Evolutionary conservation across 2,329 filamentous ascomycete species (phyloP), one percentile per base, ranked within the genome.

Genomic region (Aspergillus sp.): DNA sequence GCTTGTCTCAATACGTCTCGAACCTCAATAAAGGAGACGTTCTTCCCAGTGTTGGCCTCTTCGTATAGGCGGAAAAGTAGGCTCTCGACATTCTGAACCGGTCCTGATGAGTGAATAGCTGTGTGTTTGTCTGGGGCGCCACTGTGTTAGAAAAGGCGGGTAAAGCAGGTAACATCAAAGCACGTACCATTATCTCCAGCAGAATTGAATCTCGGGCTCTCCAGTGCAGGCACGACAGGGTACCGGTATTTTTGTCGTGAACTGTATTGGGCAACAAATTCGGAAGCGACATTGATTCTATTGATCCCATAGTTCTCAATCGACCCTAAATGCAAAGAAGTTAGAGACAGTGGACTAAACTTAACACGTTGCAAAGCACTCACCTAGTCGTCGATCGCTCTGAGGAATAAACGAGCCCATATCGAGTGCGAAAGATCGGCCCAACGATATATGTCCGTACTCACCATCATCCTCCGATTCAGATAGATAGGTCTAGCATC

Each of bases 201-300:
- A 5, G 50, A 19, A 10, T 50, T 45, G 15, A 44, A 45, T 12
- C 47, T 49, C 20, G 51, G 30, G 17, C 42, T 45, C 25, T 55
- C 49, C 17, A 50, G 45, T 33, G 86, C 72, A 19, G 56, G 51
- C 2, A 82, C 80, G 63, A 95, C 89, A 9, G 89, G 83, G 62
- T 91, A 91, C 48, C 90, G 84, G 67, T 98, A 98, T 62, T 95
- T 90, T 65, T 98, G 94, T 33, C 93, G 86, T 22, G 90, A 94
- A 3, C 91, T 97, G 65, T 98, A 98, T 63, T 98, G 91, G 1
- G 93, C 90, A 62, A 98, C 83, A 60, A 98, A 95, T 64, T 97
- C 91, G 2, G 93, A 97, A 0, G 88, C 90, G 9, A 90, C 90
- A 64, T 97, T 95, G 65, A 96, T 85, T 53, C 82, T 82, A 46